A percentile compares a stretch with the other conserved stretches of the same genome.
phyloP scores from a whole-genome alignment of 768 basidiomycete species.

The Mycena vulgaris region DNA sequence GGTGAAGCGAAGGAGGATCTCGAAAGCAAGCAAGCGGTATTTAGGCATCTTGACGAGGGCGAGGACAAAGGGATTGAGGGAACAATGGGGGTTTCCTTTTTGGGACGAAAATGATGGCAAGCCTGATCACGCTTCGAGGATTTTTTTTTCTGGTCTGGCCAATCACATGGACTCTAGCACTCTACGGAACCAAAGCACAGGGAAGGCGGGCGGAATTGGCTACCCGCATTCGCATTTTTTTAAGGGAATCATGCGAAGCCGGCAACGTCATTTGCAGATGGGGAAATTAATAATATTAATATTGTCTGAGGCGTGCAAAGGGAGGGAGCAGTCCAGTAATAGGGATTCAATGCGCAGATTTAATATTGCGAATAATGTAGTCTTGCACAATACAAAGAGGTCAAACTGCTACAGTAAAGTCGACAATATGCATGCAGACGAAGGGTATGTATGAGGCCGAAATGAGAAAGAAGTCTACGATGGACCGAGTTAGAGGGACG shows the following conservation, averaged over 20 bases:
- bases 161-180: too few species aligned
- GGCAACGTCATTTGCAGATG: too few species aligned
- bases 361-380: background rate
- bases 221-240: too few species aligned
- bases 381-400: background rate
- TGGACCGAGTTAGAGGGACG: too few species aligned
- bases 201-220: too few species aligned
- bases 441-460: background rate
- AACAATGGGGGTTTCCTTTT: background rate
- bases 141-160: background rate
- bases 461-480: too few species aligned
- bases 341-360: background rate
- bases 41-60: background rate
- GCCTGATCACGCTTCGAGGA: background rate
- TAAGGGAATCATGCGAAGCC: too few species aligned
- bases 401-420: background rate
- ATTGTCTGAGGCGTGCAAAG: too few species aligned
- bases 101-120: background rate
- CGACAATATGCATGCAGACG: background rate
- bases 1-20: background rate
- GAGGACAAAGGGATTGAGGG: background rate
- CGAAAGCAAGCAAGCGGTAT: background rate
- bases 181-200: too few species aligned
- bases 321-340: too few species aligned
- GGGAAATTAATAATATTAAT: too few species aligned